A percentile compares a stretch with the other conserved stretches of the same genome.
Evolutionary conservation across 1,284 basidiomycete genomes (phyloP).

Genomic region (Phenoliferia sp.): DNA sequence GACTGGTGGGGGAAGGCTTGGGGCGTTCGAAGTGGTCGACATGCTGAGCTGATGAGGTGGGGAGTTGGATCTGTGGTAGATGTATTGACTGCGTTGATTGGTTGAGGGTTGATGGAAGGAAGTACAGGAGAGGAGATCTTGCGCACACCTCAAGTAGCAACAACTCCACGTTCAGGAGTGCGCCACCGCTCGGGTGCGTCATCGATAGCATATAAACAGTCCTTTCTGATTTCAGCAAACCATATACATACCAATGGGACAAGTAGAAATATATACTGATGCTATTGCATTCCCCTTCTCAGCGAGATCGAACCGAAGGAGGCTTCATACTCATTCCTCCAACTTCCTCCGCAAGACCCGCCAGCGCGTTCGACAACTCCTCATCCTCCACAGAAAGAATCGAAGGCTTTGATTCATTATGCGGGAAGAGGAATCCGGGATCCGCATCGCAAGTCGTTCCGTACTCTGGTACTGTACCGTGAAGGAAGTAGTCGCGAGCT

Average conservation of each 20-base stretch:
- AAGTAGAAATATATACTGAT: not conserved
- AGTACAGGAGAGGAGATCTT: too few relatives aligned
- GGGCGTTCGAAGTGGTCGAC: too few relatives aligned
- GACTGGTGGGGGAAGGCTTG: too few relatives aligned
- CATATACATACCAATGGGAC: not conserved
- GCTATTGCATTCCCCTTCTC: not conserved
- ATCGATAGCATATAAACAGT: not conserved
- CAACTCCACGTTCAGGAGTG: too few relatives aligned
- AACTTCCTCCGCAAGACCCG: not conserved
- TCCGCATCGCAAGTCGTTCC: slow-evolving; percentile 29
- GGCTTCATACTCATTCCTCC: not conserved
- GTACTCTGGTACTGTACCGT: slow-evolving; percentile 28
- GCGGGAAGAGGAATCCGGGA: slow-evolving; percentile 21
- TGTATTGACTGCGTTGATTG: too few relatives aligned
- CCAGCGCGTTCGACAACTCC: slow-evolving; percentile 1
- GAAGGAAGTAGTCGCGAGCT: slow-evolving; percentile 29
- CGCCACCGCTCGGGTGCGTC: too few relatives aligned
- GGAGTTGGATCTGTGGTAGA: too few relatives aligned
- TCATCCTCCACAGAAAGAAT: slow-evolving; percentile 2
- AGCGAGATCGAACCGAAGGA: not conserved
- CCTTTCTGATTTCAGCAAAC: not conserved
- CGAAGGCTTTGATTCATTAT: not conserved
- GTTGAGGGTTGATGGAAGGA: too few relatives aligned
- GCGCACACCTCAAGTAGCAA: too few relatives aligned
- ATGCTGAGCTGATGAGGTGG: too few relatives aligned